These are phyloP conservation scores for Sarocladiaceae sp. DNA, from an alignment of 2,329 filamentous ascomycete species.

Conservation along the genomic window DNA sequence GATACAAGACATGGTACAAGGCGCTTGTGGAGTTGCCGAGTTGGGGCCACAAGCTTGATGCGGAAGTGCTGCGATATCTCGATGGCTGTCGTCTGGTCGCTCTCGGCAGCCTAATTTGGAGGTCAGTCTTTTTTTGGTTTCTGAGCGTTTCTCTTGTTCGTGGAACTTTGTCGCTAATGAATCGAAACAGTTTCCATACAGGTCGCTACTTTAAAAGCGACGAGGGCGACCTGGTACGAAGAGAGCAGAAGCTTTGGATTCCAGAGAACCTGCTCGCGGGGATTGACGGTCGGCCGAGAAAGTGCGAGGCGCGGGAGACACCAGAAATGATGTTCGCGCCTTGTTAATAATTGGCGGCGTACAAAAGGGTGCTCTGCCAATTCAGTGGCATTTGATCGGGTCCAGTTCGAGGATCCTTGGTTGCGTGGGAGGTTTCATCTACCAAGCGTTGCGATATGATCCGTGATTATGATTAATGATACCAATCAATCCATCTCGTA, in stretches of 20 bases:
- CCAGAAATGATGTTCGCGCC: too few relatives aligned
- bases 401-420: too few relatives aligned
- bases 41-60: constrained; percentile 4
- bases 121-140: neutral
- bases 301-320: too few relatives aligned
- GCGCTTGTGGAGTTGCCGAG: constrained; percentile 5
- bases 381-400: too few relatives aligned
- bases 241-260: constrained; percentile 5
- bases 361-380: too few relatives aligned
- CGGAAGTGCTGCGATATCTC: constrained; percentile 2
- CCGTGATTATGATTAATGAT: too few relatives aligned
- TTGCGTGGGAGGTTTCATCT: too few relatives aligned
- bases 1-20: constrained; percentile 4
- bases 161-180: neutral
- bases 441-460: too few relatives aligned
- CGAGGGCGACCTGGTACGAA: constrained; percentile 2
- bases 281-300: constrained; percentile 3
- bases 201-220: constrained; percentile 5
- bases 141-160: neutral
- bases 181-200: neutral
- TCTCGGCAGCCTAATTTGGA: constrained; percentile 6
- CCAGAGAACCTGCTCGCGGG: constrained; percentile 1
- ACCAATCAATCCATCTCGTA: too few relatives aligned
- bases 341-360: too few relatives aligned
- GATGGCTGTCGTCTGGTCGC: constrained; percentile 3